Evolutionary conservation across 2,329 filamentous ascomycete genomes (phyloP).

Genomic region (Neurospora crassa): DNA sequence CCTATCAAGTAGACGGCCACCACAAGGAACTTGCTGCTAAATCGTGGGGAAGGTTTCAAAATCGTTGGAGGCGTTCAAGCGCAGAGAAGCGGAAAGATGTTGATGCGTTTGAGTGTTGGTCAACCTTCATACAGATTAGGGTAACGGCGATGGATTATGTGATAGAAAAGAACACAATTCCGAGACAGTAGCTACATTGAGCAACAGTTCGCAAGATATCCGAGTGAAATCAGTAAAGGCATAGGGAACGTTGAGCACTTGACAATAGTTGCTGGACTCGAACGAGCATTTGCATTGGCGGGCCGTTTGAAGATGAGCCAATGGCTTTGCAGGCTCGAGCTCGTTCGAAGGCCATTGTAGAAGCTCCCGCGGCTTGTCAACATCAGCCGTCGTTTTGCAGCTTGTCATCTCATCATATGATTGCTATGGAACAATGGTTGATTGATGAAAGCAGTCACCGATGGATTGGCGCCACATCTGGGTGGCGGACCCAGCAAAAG

Average conservation of each 20-base stretch:
- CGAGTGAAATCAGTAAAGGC: neutral
- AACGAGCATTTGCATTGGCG: neutral
- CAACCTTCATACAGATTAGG: neutral
- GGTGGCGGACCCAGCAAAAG: neutral
- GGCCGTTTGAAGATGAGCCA: neutral
- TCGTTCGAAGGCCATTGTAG: neutral
- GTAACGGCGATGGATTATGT: neutral
- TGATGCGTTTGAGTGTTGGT: neutral
- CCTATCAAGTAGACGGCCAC: neutral
- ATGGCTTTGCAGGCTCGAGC: neutral
- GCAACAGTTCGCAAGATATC: neutral
- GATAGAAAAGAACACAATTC: neutral
- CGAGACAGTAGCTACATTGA: neutral
- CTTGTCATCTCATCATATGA: neutral
- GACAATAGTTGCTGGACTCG: neutral
- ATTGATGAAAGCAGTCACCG: neutral
- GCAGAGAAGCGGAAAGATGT: neutral
- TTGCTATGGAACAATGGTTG: neutral
- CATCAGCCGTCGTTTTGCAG: neutral
- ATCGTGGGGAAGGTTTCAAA: neutral
- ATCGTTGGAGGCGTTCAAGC: neutral
- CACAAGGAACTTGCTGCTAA: neutral
- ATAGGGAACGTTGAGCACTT: neutral
- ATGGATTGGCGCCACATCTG: neutral
- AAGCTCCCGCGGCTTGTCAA: neutral